Conservation (phyloP, 768 basidiomycete species). For the Russula sp. region DNA sequence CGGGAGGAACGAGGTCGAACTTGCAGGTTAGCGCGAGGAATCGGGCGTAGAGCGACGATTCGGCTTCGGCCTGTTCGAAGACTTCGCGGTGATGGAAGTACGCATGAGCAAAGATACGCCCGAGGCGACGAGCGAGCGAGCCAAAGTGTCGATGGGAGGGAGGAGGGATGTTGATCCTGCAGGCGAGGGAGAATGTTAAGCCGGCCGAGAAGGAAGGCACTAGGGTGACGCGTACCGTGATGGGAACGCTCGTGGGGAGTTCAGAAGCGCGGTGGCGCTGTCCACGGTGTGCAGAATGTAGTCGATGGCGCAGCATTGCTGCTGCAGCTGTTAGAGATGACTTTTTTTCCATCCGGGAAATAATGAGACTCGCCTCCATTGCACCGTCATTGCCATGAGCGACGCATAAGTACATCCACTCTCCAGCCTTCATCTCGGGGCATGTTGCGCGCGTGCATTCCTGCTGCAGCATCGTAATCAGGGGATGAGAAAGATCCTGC, state of each 20-base stretch:
- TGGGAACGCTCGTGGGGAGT: constrained; percentile 87
- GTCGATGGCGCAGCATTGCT: constrained; percentile 97
- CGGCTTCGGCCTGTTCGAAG: constrained; percentile 86
- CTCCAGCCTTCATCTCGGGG: constrained; percentile 98
- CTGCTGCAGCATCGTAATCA: constrained; percentile 78
- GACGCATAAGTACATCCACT: constrained; percentile 95
- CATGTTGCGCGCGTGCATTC: constrained; percentile 84
- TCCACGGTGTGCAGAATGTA: constrained; percentile 92
- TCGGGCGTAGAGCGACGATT: constrained; percentile 84
- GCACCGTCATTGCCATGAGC: constrained; percentile 86
- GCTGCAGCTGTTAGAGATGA: constrained; percentile 6
- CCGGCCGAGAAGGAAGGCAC: not conserved
- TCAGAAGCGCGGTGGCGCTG: constrained; percentile 86
- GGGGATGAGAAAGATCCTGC: constrained; percentile 79
- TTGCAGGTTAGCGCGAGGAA: constrained; percentile 78
- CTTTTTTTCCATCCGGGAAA: not conserved
- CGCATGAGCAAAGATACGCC: constrained; percentile 93
- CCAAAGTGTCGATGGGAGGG: constrained; percentile 85
- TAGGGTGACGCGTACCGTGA: constrained; percentile 54
- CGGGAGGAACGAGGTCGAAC: constrained; percentile 75
- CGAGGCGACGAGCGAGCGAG: constrained; percentile 84
- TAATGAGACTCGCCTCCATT: constrained; percentile 59
- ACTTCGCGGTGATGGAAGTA: constrained; percentile 92
- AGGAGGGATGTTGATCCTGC: constrained; percentile 72
- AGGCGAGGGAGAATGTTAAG: constrained; percentile 17